phyloP scores from a whole-genome alignment of 1,139 yeast species.

The Sugiyamaella grinbergsii region DNA sequence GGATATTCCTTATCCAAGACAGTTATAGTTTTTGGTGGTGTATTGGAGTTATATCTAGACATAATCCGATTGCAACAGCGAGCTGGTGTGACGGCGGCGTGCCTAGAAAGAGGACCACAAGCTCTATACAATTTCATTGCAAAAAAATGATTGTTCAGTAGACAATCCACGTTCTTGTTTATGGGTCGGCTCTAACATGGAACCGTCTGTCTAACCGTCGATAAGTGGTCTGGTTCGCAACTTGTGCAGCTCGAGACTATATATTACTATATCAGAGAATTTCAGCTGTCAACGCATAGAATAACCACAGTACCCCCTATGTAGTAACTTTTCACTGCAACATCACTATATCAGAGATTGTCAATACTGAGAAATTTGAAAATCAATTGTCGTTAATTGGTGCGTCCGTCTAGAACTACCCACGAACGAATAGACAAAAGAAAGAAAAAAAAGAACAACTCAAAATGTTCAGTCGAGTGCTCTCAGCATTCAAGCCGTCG shows the following conservation, averaged over 20 bases:
- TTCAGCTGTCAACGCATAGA: background rate
- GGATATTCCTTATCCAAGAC: conserved; percentile 53
- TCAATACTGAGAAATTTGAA: background rate
- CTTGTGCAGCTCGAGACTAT: no score
- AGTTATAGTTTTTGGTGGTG: background rate
- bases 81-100: no score
- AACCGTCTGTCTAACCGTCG: no score
- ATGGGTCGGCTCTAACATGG: no score
- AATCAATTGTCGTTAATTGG: background rate
- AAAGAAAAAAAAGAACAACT: no score
- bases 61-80: background rate
- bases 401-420: no score
- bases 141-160: no score
- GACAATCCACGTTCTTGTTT: no score
- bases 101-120: background rate
- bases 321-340: conserved; percentile 13
- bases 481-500: conserved; percentile 12
- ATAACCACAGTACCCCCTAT: background rate
- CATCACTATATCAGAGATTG: conserved; percentile 1
- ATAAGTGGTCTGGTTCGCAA: no score
- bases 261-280: background rate
- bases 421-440: no score
- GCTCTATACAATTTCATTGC: no score
- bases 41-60: background rate
- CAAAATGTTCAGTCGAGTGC: conserved; percentile 13